These are phyloP conservation scores for Chlorociboria aeruginascens DNA, from an alignment of 495 filamentous ascomycete genomes.

Conservation along the genomic window DNA sequence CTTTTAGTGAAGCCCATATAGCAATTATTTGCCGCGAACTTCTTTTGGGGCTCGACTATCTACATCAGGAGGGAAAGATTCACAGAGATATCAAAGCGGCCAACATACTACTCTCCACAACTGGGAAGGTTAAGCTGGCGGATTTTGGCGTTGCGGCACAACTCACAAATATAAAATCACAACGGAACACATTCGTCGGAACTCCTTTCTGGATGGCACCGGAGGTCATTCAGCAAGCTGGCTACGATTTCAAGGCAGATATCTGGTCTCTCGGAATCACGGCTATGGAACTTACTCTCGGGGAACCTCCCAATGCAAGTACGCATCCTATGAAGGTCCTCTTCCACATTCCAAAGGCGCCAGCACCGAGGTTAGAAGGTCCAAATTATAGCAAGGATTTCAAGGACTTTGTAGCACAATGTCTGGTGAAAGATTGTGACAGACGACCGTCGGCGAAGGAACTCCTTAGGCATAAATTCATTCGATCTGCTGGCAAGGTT, in stretches of 20 bases:
- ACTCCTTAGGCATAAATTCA: constrained; percentile 80
- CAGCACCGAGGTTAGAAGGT: constrained; percentile 77
- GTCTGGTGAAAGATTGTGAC: constrained; percentile 82
- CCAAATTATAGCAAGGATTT: constrained; percentile 75
- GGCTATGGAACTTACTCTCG: constrained; percentile 83
- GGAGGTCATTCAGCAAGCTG: constrained; percentile 93
- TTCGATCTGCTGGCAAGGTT: constrained; percentile 72
- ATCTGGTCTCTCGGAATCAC: constrained; percentile 98
- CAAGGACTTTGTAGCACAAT: constrained; percentile 85
- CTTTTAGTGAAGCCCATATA: constrained; percentile 81
- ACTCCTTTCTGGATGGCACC: constrained; percentile 99
- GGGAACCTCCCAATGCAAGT: constrained; percentile 83
- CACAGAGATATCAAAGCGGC: constrained; percentile 97
- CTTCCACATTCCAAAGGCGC: constrained; percentile 91
- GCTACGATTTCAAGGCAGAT: constrained; percentile 95
- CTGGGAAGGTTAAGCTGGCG: constrained; percentile 90
- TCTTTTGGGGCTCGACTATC: constrained; percentile 80
- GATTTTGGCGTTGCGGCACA: constrained; percentile 98
- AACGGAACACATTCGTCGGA: constrained; percentile 96
- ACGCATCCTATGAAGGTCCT: constrained; percentile 97
- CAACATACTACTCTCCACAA: constrained; percentile 75
- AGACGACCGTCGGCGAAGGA: constrained; percentile 76
- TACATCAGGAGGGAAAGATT: constrained; percentile 91
- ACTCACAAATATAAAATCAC: constrained; percentile 92
- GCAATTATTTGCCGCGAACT: constrained; percentile 91